Evolutionary conservation across 176 grass and related monocot genomes (phyloP), one percentile per base, ranked within the genome.

Genomic region (Oryza nivara): DNA sequence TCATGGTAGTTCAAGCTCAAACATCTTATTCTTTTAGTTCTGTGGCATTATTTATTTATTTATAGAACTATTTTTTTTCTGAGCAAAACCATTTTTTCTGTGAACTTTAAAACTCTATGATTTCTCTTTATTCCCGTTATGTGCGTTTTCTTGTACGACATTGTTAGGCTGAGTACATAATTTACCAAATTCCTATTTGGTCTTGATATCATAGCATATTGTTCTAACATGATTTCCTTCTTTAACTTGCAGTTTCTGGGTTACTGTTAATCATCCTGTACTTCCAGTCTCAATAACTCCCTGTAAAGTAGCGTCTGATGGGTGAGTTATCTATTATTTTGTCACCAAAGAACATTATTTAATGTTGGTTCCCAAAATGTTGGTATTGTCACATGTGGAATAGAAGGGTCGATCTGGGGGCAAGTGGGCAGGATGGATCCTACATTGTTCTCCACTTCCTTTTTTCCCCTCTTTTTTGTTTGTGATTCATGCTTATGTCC

Each of bases 221-320:
- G 47, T 76, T 84, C 56, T 91, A 71, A 88, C 58, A 75, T 83
- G 34, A 35, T 89, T 87, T 87, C 52, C 41, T 80, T 70, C 38
- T 83, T 22, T 74, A 65, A 78, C 26, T 38, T 91, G 69, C 89
- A 98, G 92, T 80, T 98, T 98, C 84, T 98, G 92, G 91, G 74
- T 90, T 63, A 89, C 90, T 47, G 16, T 98, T 47, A 72, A 76
- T 70, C 78, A 93, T 73, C 85, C 81, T 9, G 82, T 97, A 86
- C 68, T 66, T 81, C 85, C 85, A 25, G 10, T 86, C n/a, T 83
- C 81, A 87, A 66, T 98, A 81, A 40, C 75, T 73, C 81, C 95
- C 41, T 89, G 83, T 66, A 58, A 51, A 17, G 23, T 89, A 56
- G 75, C 44, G 25, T 51, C 70, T 77, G 91, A 97, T 28, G 92